Evolutionary conservation across 1,284 basidiomycete species (phyloP).

Genomic region (Cronartium ribicola): DNA sequence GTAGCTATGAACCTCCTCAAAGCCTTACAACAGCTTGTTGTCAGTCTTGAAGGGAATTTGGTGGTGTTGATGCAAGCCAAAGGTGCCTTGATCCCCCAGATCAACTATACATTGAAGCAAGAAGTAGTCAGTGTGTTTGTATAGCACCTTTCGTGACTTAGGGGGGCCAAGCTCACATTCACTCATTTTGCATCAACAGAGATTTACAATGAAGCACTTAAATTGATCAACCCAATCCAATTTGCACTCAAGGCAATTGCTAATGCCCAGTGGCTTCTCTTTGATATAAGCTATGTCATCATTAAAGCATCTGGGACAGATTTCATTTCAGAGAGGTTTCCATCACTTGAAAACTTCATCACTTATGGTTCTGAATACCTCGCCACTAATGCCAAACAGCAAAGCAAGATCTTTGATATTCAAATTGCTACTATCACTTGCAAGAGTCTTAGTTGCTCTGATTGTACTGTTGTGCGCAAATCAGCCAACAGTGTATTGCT

Average conservation of each 20-base stretch:
- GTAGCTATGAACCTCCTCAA: slow-evolving; percentile 71
- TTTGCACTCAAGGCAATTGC: slow-evolving; percentile 74
- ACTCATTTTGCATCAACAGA: slow-evolving; percentile 55
- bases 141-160: not conserved
- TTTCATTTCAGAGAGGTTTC: slow-evolving; percentile 80
- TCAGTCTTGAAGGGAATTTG: slow-evolving; percentile 66
- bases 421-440: slow-evolving; percentile 70
- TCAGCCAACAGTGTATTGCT: slow-evolving; percentile 75
- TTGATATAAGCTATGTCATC: slow-evolving; percentile 73
- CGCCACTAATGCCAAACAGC: slow-evolving; percentile 65
- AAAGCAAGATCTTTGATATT: slow-evolving; percentile 73
- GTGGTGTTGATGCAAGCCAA: slow-evolving; percentile 77
- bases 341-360: slow-evolving; percentile 81
- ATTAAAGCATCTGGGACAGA: slow-evolving; percentile 80
- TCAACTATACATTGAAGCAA: slow-evolving; percentile 64
- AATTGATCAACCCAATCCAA: slow-evolving; percentile 76
- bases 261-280: slow-evolving; percentile 78
- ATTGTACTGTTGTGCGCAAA: slow-evolving; percentile 78
- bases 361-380: slow-evolving; percentile 76
- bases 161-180: slow-evolving; percentile 14
- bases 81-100: slow-evolving; percentile 71
- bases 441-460: slow-evolving; percentile 71
- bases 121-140: slow-evolving; percentile 54
- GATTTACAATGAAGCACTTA: slow-evolving; percentile 81
- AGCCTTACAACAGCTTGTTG: slow-evolving; percentile 56